Percentiles rank a stretch among this genome's conserved stretches.
Evolutionary conservation across 306 rosid species (phyloP).

Genomic region (Trifolium fragiferum): DNA sequence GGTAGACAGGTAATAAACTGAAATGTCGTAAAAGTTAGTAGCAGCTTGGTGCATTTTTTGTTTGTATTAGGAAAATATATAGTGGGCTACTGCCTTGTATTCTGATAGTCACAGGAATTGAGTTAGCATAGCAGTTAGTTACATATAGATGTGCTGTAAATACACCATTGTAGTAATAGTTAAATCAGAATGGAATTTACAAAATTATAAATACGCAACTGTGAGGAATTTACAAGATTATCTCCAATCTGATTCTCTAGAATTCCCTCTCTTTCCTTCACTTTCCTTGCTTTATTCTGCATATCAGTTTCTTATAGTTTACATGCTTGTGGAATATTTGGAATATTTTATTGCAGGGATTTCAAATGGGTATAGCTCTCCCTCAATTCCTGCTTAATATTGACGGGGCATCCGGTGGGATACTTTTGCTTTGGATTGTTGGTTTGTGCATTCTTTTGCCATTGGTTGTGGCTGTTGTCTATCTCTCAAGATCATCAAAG

Average conservation of each 20-base stretch:
- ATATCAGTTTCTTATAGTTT: constrained; percentile 1
- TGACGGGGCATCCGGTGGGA: constrained; percentile 94
- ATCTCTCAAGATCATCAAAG: constrained; percentile 94
- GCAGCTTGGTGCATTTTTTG: constrained; percentile 29
- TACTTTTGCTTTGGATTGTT: constrained; percentile 94
- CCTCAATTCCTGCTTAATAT: constrained; percentile 87
- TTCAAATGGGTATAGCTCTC: constrained; percentile 99
- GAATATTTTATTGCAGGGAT: constrained; percentile 70
- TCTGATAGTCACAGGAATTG: not conserved
- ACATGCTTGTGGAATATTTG: constrained; percentile 31
- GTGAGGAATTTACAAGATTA: not conserved
- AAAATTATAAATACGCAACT: too few relatives aligned
- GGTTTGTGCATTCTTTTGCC: constrained; percentile 98
- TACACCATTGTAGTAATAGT: not conserved
- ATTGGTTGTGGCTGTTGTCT: constrained; percentile 87
- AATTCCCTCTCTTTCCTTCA: not conserved
- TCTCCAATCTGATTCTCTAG: not conserved
- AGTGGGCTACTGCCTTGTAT: not conserved
- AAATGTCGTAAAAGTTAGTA: constrained; percentile 19
- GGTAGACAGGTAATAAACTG: constrained; percentile 81
- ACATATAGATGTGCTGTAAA: not conserved
- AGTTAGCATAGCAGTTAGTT: not conserved
- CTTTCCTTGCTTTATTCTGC: not conserved
- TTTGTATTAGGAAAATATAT: not conserved
- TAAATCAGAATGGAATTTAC: not conserved